A percentile compares a stretch with the other conserved stretches of the same genome.
Evolutionary conservation across 1,139 yeast species (phyloP).

Genomic region (Debaryomycetaceae sp.): DNA sequence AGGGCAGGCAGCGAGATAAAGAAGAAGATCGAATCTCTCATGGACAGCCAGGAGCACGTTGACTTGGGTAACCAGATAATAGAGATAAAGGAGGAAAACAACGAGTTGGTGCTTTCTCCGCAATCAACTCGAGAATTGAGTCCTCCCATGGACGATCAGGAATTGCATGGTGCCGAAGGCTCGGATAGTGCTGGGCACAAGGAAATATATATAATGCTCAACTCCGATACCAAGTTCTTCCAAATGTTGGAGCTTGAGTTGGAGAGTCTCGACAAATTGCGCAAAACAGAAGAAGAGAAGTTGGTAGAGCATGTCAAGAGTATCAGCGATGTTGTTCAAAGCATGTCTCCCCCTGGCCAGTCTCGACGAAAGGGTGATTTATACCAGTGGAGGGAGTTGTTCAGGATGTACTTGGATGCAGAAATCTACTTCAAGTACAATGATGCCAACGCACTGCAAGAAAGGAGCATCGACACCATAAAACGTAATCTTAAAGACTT

Average conservation of each 20-base stretch:
- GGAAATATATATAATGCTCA: constrained; percentile 36
- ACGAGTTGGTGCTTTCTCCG: constrained; percentile 10
- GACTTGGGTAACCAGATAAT: constrained; percentile 9
- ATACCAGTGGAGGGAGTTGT: constrained; percentile 70
- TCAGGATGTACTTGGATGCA: constrained; percentile 60
- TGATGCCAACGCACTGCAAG: constrained; percentile 39
- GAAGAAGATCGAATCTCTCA: constrained; percentile 27
- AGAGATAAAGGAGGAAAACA: constrained; percentile 14
- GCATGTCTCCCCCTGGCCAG: constrained; percentile 34
- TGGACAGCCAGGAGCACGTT: constrained; percentile 16
- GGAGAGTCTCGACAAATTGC: constrained; percentile 45
- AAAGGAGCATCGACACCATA: constrained; percentile 32
- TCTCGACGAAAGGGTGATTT: constrained; percentile 48
- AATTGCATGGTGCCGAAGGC: neutral
- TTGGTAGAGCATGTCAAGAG: constrained; percentile 41
- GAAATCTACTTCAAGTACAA: constrained; percentile 62
- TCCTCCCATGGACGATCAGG: neutral
- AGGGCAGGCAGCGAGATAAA: constrained; percentile 31
- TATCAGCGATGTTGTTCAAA: constrained; percentile 37
- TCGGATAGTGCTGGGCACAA: neutral
- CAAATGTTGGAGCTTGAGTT: constrained; percentile 56
- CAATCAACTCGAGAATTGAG: constrained; percentile 2
- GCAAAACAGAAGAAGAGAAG: constrained; percentile 41
- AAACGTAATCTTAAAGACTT: constrained; percentile 43
- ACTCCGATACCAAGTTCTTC: constrained; percentile 52